A percentile compares a stretch with the other conserved stretches of the same genome.
These are phyloP conservation scores for Mycena amicta DNA, from an alignment of 768 basidiomycete species.

Conservation along the genomic window DNA sequence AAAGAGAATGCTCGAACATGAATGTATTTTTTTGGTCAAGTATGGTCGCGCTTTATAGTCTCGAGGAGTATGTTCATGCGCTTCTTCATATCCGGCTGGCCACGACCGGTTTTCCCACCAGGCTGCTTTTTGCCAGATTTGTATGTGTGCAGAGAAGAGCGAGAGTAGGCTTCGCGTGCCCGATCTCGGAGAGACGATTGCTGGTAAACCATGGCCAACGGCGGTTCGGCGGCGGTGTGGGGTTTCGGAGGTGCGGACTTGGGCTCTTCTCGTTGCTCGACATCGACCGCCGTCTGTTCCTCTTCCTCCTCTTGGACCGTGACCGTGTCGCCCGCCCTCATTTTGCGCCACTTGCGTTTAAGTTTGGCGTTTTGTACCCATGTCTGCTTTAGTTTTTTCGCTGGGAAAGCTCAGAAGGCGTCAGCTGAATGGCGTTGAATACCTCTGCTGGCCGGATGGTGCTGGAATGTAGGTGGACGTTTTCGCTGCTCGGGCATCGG, in stretches of 20 bases:
- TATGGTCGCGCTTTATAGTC: slow-evolving; percentile 69
- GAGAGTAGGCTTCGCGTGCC: slow-evolving; percentile 63
- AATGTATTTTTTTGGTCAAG: slow-evolving; percentile 21
- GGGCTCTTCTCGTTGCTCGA: background rate
- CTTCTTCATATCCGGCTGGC: slow-evolving; percentile 74
- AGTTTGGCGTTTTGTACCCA: slow-evolving; percentile 81
- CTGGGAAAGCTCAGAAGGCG: slow-evolving; percentile 38
- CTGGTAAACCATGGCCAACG: slow-evolving; percentile 13
- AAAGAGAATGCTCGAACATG: slow-evolving; percentile 47
- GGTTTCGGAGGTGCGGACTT: slow-evolving; percentile 13
- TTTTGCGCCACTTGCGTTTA: slow-evolving; percentile 79
- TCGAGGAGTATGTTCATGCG: slow-evolving; percentile 88
- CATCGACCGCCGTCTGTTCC: slow-evolving; percentile 18
- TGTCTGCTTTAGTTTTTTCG: slow-evolving; percentile 77
- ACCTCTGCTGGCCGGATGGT: slow-evolving; percentile 69
- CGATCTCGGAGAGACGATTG: slow-evolving; percentile 57
- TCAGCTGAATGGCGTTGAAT: slow-evolving; percentile 18
- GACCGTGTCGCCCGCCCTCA: slow-evolving; percentile 36
- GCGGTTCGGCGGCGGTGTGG: slow-evolving; percentile 18
- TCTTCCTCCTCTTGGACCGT: slow-evolving; percentile 21
- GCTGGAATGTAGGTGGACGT: slow-evolving; percentile 70
- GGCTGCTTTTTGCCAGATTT: slow-evolving; percentile 37
- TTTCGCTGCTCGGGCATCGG: slow-evolving; percentile 47
- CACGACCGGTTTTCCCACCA: slow-evolving; percentile 39
- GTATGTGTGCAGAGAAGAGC: slow-evolving; percentile 57